Evolutionary conservation across 75 land plant genomes (phyloP).

Genomic region (Sequoia sempervirens): DNA sequence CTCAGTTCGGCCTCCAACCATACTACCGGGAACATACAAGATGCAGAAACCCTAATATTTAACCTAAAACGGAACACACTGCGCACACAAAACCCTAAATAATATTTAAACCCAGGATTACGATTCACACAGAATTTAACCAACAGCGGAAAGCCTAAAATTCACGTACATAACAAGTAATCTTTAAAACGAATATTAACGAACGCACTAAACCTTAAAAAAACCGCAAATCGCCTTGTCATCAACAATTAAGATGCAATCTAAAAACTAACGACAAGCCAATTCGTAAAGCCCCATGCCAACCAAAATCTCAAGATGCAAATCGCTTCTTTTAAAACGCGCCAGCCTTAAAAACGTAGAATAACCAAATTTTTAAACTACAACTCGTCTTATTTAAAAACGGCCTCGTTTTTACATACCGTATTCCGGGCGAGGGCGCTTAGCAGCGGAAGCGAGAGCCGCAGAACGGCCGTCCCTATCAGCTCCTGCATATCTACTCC

Average conservation of each 20-base stretch:
- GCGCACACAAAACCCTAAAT: not conserved
- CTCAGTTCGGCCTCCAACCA: not conserved
- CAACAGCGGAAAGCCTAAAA: not conserved
- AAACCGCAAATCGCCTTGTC: not conserved
- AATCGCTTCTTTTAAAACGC: not conserved
- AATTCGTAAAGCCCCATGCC: too few relatives aligned
- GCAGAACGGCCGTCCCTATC: conserved; percentile 12
- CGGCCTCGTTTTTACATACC: not conserved
- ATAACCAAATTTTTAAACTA: not conserved
- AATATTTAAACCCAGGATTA: not conserved
- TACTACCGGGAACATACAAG: not conserved
- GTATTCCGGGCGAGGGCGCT: conserved; percentile 8
- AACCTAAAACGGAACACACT: not conserved
- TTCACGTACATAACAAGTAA: not conserved
- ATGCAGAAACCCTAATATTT: too few relatives aligned
- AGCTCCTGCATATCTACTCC: conserved; percentile 6
- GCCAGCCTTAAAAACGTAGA: not conserved
- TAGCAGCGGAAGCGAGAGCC: conserved; percentile 5
- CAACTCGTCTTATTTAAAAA: not conserved
- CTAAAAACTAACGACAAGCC: not conserved
- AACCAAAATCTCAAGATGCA: too few relatives aligned
- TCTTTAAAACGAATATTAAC: not conserved
- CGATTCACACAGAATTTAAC: not conserved
- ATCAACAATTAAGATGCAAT: not conserved
- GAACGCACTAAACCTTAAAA: not conserved